These are phyloP conservation scores for Plasmodium blacklocki DNA, from an alignment of 169 alveolate genomes.

Conservation along the genomic window DNA sequence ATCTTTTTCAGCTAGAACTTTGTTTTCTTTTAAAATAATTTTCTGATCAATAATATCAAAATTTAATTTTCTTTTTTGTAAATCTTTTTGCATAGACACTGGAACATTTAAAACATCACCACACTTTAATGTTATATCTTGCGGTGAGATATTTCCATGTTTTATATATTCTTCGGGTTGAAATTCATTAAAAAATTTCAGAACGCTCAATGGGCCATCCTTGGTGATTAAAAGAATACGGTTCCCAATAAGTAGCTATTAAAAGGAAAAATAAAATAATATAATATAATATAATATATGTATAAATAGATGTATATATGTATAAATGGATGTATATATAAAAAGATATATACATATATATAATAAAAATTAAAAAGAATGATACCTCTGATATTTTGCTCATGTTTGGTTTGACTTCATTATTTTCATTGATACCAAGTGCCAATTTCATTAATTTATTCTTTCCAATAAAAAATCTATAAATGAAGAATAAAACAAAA, in stretches of 20 bases:
- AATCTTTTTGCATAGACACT: conserved; percentile 76
- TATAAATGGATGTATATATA: not conserved
- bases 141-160: conserved; percentile 59
- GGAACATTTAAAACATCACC: conserved; percentile 73
- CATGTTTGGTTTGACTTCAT: conserved; percentile 58
- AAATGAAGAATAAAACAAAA: not conserved
- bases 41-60: conserved; percentile 75
- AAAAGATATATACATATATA: not conserved
- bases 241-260: conserved; percentile 70
- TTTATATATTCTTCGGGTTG: conserved; percentile 75
- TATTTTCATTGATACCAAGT: conserved; percentile 23
- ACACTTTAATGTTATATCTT: conserved; percentile 37
- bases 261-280: not conserved
- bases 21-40: conserved; percentile 64
- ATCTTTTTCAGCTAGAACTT: conserved; percentile 70
- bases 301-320: not conserved
- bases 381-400: conserved; percentile 58
- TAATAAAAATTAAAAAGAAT: not conserved
- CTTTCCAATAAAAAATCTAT: conserved; percentile 68
- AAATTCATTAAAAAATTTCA: conserved; percentile 72
- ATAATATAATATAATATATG: too few species aligned
- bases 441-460: conserved; percentile 75
- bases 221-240: conserved; percentile 58
- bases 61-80: conserved; percentile 70
- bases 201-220: conserved; percentile 59